A percentile compares a stretch with the other conserved stretches of the same genome.
These are phyloP conservation scores for Extremus antarcticus DNA, from an alignment of 495 filamentous ascomycete species.

Conservation along the genomic window DNA sequence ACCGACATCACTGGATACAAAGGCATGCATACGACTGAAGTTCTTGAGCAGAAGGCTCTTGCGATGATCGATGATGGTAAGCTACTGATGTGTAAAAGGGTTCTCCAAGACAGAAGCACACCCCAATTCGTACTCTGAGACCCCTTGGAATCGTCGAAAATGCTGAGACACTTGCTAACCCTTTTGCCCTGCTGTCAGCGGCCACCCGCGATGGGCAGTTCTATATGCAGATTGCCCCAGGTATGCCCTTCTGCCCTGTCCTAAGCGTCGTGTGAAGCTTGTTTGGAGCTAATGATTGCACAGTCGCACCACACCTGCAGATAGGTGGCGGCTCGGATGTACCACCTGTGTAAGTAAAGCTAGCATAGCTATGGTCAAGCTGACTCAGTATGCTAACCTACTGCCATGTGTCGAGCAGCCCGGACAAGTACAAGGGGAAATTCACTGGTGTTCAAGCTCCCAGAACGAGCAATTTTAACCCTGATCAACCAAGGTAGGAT, in stretches of 20 bases:
- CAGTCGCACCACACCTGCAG: conserved; percentile 46
- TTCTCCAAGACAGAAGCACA: no score
- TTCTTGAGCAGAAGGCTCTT: conserved; percentile 49
- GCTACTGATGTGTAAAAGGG: no score
- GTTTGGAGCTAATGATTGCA: neutral
- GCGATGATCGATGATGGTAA: conserved; percentile 47
- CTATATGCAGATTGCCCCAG: conserved; percentile 53
- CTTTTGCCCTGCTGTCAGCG: no score
- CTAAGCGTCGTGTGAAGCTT: neutral
- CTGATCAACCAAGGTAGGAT: conserved; percentile 27
- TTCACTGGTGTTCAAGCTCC: conserved; percentile 38
- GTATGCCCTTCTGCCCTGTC: conserved; percentile 31
- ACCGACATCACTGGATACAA: conserved; percentile 25
- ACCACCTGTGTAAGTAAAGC: conserved; percentile 28
- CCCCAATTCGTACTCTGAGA: no score
- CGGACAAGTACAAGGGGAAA: conserved; percentile 10
- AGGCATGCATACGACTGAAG: conserved; percentile 44
- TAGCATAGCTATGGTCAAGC: no score
- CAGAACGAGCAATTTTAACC: conserved; percentile 38
- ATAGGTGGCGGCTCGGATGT: conserved; percentile 8
- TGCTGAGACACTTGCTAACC: no score
- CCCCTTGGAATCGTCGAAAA: no score
- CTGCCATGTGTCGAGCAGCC: conserved; percentile 14
- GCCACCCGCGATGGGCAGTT: conserved; percentile 41
- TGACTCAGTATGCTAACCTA: no score